phyloP scores from a whole-genome alignment of 1,284 basidiomycete species.

The Volvariella surrecta region DNA sequence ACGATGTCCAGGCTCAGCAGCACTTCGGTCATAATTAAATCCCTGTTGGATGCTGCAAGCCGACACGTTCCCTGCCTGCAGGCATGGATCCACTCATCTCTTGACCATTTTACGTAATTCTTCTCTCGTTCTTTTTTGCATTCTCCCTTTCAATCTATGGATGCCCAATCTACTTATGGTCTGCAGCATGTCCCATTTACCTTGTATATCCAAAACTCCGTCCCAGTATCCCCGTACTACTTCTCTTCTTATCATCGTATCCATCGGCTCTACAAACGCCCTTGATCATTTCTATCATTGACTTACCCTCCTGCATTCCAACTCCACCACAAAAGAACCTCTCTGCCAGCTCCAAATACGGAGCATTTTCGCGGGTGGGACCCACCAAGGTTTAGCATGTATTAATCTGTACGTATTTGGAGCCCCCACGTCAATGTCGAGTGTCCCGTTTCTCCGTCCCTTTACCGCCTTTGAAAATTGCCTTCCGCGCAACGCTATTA shows the following conservation, averaged over 20 bases:
- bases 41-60: conserved; percentile 37
- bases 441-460: neutral
- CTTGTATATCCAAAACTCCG: too few species aligned
- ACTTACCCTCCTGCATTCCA: too few species aligned
- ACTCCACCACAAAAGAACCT: too few species aligned
- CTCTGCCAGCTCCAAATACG: too few species aligned
- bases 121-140: conserved; percentile 5
- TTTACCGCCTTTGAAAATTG: neutral
- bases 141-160: neutral
- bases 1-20: conserved; percentile 29
- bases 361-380: neutral
- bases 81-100: conserved; percentile 31
- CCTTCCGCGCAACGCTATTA: too few species aligned
- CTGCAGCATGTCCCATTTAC: too few species aligned
- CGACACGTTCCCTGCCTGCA: conserved; percentile 68
- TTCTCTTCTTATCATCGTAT: conserved; percentile 2
- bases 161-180: neutral
- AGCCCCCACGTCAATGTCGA: neutral
- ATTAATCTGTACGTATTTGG: conserved; percentile 1
- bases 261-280: neutral
- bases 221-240: neutral
- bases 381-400: neutral
- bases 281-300: too few species aligned
- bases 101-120: conserved; percentile 25
- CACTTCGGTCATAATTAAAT: conserved; percentile 32